A percentile compares a stretch with the other conserved stretches of the same genome.
phyloP scores from a whole-genome alignment of 2,329 filamentous ascomycete genomes.

The Biscogniauxia mediterranea region DNA sequence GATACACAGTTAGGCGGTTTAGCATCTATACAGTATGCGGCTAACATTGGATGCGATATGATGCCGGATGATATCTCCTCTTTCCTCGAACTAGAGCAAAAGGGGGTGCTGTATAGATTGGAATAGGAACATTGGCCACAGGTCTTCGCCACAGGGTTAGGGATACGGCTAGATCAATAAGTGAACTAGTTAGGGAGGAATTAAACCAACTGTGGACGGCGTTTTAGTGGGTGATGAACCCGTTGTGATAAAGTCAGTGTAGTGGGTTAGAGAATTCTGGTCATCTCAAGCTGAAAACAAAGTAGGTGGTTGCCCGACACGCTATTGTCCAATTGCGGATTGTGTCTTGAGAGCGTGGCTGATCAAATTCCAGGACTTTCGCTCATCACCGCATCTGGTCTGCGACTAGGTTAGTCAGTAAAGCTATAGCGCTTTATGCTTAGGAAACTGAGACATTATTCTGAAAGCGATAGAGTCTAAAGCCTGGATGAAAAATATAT shows the following conservation, averaged over 20 bases:
- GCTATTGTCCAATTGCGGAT: neutral
- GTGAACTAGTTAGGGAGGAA: neutral
- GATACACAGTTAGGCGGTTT: neutral
- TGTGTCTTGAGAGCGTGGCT: neutral
- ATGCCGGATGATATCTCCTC: neutral
- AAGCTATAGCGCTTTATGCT: conserved; percentile 13
- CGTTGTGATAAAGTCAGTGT: neutral
- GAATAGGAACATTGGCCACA: neutral
- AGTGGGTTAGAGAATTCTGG: neutral
- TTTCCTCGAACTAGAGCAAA: neutral
- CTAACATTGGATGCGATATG: neutral
- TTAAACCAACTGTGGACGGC: neutral
- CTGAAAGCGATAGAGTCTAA: conserved; percentile 11
- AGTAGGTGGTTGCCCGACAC: neutral
- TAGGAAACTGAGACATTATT: conserved; percentile 4
- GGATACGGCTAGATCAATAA: neutral
- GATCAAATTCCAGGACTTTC: conserved; percentile 14
- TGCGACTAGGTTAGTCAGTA: neutral
- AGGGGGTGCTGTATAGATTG: neutral
- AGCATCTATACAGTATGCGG: neutral
- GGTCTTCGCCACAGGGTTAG: neutral
- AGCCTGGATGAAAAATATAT: neutral
- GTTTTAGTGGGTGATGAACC: neutral
- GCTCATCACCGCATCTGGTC: conserved; percentile 14
- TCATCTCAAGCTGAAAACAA: neutral